Conservation (phyloP, 495 filamentous ascomycete species). For the Durotheca rogersii region DNA sequence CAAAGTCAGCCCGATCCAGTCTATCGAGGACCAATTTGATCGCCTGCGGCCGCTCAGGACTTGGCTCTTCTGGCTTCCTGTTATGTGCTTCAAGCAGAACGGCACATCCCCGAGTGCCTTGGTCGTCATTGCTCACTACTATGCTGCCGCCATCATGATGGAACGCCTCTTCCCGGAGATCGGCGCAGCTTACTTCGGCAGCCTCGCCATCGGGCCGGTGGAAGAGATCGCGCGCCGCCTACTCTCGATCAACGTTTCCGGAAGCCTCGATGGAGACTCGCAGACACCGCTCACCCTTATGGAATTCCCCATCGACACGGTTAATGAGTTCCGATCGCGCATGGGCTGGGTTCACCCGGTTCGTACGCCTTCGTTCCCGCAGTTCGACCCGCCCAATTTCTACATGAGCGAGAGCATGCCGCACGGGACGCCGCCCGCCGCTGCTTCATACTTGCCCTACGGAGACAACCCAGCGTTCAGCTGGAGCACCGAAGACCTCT, state of each 20-base stretch:
- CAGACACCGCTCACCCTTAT: constrained; percentile 58
- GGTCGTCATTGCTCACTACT: constrained; percentile 87
- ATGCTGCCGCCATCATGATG: constrained; percentile 79
- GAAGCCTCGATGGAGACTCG: constrained; percentile 44
- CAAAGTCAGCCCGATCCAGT: constrained; percentile 68
- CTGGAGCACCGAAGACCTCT: constrained; percentile 58
- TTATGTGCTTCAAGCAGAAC: constrained; percentile 61
- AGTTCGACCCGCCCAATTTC: constrained; percentile 49
- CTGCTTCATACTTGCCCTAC: constrained; percentile 45
- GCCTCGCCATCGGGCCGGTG: constrained; percentile 70
- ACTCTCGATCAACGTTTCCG: constrained; percentile 48
- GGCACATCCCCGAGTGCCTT: constrained; percentile 63
- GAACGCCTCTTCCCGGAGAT: constrained; percentile 91
- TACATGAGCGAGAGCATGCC: constrained; percentile 44
- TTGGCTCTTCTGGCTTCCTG: constrained; percentile 95
- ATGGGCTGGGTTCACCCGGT: constrained; percentile 62
- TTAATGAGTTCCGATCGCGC: constrained; percentile 58
- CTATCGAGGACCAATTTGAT: constrained; percentile 80
- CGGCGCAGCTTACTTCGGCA: constrained; percentile 81
- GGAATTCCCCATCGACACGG: constrained; percentile 63
- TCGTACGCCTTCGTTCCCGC: constrained; percentile 55
- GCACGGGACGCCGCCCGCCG: constrained; percentile 39
- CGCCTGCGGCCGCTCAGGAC: constrained; percentile 79
- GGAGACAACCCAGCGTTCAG: constrained; percentile 54
- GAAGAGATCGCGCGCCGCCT: constrained; percentile 74